These are phyloP conservation scores for Gnomoniopsis sp. DNA, from an alignment of 2,329 filamentous ascomycete genomes.

Conservation along the genomic window DNA sequence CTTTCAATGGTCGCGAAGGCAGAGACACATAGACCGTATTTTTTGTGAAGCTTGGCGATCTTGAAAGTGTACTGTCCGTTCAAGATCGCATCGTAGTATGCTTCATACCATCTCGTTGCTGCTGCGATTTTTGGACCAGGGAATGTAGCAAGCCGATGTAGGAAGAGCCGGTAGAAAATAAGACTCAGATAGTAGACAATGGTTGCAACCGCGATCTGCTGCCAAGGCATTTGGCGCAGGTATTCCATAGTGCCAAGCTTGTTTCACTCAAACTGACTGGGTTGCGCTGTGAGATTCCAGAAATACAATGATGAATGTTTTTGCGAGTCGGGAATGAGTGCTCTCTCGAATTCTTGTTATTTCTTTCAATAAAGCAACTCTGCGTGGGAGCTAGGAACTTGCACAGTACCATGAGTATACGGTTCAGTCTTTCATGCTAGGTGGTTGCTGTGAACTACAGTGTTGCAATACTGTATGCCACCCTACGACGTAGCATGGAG, in stretches of 20 bases:
- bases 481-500: too few species aligned
- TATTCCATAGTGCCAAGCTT: neutral
- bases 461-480: too few species aligned
- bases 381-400: too few species aligned
- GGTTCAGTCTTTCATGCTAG: too few species aligned
- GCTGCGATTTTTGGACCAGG: conserved; percentile 38
- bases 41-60: conserved; percentile 37
- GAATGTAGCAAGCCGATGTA: conserved; percentile 36
- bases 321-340: too few species aligned
- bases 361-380: too few species aligned
- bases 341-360: too few species aligned
- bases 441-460: too few species aligned
- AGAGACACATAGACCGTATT: conserved; percentile 31
- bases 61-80: conserved; percentile 40
- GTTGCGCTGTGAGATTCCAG: too few species aligned
- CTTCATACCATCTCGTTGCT: conserved; percentile 36
- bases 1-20: neutral
- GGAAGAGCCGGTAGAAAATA: conserved; percentile 26
- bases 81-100: conserved; percentile 40
- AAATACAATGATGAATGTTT: too few species aligned
- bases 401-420: too few species aligned
- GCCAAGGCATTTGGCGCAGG: neutral
- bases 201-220: neutral
- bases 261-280: too few species aligned
- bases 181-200: neutral